Evolutionary conservation across 306 rosid genomes (phyloP), one percentile per base, ranked within the genome.

Genomic region (Cicer yamashitae): DNA sequence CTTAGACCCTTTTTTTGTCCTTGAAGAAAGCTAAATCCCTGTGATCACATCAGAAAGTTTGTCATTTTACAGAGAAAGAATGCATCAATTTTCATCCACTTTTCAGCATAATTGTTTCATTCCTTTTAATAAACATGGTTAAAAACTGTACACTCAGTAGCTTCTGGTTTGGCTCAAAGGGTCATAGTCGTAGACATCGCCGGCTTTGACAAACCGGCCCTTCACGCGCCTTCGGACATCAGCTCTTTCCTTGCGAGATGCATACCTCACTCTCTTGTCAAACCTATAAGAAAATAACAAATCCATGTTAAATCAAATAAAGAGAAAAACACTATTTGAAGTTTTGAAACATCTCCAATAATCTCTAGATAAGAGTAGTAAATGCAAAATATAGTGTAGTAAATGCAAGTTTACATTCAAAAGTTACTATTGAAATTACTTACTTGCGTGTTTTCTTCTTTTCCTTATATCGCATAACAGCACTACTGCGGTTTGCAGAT

Each of bases 401-500:
- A 46, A 46, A 46, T 46, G 51, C 51, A 46, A 46, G 9, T 53
- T 53, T 53, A 53, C 30, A 53, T 53, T 53, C 8, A 53, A 53
- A 8, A 18, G 59, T 61, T 54, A 67, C 48, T 50, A 45, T 30
- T 6, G 66, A 14, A 43, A 43, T 52, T 47, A 15, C 97, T 90
- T 84, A 96, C 99, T 87, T 90, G 75, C 97, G 92, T 14, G 87
- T 77, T 85, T 87, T 88, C 81, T 96, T 96, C 94, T 96, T 96
- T 86, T 96, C 99, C 89, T 84, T 96, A 70, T 96, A 96, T n/a
- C 99, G 98, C 96, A 90, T 69, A 79, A 96, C 98, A 71, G 99
- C 99, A 53, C 87, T 80, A 67, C 69, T 88, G 71, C 99, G 98
- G 74, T 88, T 96, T 60, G 88, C 91, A 67, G 92, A 90, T 67